Percentiles rank a stretch among this genome's conserved stretches.
phyloP scores from a whole-genome alignment of 1,284 basidiomycete species.

The Porogramme epimiltina region DNA sequence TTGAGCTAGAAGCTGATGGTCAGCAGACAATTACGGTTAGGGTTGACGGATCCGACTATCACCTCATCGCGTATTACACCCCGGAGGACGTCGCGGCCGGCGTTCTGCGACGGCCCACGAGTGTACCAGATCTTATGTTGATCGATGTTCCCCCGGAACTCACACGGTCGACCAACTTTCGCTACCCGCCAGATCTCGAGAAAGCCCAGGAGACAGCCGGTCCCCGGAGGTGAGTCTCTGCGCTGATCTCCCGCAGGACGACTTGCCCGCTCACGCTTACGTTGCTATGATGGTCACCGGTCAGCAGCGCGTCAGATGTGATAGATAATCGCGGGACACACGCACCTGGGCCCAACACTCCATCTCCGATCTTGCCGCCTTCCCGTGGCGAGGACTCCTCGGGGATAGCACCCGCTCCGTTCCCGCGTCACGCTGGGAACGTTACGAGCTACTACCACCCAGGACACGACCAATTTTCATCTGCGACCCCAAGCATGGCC shows the following conservation, averaged over 20 bases:
- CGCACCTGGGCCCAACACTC: slow-evolving; percentile 19
- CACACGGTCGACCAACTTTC: slow-evolving; percentile 71
- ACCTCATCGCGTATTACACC: slow-evolving; percentile 81
- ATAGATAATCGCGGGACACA: slow-evolving; percentile 25
- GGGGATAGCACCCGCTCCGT: slow-evolving; percentile 22
- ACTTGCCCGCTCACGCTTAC: slow-evolving; percentile 19
- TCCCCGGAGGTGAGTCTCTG: slow-evolving; percentile 52
- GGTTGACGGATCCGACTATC: slow-evolving; percentile 74
- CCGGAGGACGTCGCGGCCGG: slow-evolving; percentile 73
- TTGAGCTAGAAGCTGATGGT: slow-evolving; percentile 14
- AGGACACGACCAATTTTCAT: slow-evolving; percentile 18
- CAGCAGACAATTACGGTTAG: slow-evolving; percentile 78
- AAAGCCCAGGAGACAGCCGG: slow-evolving; percentile 52
- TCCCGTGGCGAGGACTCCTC: slow-evolving; percentile 28
- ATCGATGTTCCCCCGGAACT: slow-evolving; percentile 69
- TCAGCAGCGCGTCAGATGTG: slow-evolving; percentile 29
- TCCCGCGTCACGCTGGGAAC: slow-evolving; percentile 24
- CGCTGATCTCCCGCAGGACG: slow-evolving; percentile 17
- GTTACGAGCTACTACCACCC: slow-evolving; percentile 22
- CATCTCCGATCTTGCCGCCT: slow-evolving; percentile 5
- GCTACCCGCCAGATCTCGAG: slow-evolving; percentile 71
- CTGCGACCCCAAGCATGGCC: slow-evolving; percentile 18
- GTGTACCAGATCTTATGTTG: slow-evolving; percentile 62
- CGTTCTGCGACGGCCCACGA: slow-evolving; percentile 62
- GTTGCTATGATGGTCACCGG: slow-evolving; percentile 9